These are phyloP conservation scores for Ganoderma sinense DNA, from an alignment of 1,284 basidiomycete species.

Conservation along the genomic window DNA sequence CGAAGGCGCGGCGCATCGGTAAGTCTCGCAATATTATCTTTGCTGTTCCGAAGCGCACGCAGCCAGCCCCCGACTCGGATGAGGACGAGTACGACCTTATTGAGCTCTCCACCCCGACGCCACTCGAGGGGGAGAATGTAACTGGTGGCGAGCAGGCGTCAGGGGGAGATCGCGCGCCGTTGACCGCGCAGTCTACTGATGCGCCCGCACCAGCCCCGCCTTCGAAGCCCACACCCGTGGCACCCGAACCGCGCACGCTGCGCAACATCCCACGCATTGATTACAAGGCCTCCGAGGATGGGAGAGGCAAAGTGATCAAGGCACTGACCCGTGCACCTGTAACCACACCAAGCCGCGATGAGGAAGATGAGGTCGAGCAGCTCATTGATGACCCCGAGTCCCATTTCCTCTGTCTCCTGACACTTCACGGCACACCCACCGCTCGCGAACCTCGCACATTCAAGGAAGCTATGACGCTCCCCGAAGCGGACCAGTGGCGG, in stretches of 20 bases:
- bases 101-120: constrained; percentile 5
- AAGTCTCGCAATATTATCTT: constrained; percentile 21
- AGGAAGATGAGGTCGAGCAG: neutral
- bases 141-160: constrained; percentile 6
- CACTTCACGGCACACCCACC: constrained; percentile 15
- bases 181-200: neutral
- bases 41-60: neutral
- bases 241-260: neutral
- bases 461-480: constrained; percentile 27
- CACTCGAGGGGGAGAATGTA: constrained; percentile 26
- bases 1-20: constrained; percentile 11
- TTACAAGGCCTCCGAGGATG: constrained; percentile 7
- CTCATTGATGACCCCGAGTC: neutral
- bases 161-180: constrained; percentile 1
- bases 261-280: neutral
- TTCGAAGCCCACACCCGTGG: neutral
- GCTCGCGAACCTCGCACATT: constrained; percentile 25
- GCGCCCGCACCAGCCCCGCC: neutral
- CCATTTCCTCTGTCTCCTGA: constrained; percentile 16
- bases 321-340: neutral
- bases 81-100: constrained; percentile 9
- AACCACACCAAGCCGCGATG: neutral
- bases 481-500: constrained; percentile 38
- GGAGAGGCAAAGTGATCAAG: neutral
- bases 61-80: neutral